Evolutionary conservation across 495 filamentous ascomycete species (phyloP).

Genomic region (Xylaria telfairii): DNA sequence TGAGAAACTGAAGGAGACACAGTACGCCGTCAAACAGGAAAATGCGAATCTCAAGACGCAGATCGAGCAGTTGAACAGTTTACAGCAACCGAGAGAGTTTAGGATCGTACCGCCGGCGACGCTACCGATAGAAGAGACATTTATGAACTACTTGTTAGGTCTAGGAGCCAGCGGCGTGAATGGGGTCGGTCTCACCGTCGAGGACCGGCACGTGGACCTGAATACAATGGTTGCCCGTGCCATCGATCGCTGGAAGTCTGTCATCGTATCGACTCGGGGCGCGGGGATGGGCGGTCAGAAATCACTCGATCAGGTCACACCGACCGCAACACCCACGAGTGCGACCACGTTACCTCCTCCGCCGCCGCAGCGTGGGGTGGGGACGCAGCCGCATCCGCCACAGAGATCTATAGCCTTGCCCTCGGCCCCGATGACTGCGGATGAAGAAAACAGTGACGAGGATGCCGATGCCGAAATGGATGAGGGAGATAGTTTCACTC

Average conservation of each 20-base stretch:
- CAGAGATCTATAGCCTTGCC: slow-evolving; percentile 29
- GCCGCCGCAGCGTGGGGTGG: slow-evolving; percentile 8
- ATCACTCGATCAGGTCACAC: slow-evolving; percentile 34
- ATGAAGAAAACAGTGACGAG: slow-evolving; percentile 48
- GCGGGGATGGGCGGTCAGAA: slow-evolving; percentile 46
- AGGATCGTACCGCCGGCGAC: slow-evolving; percentile 67
- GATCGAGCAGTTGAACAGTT: slow-evolving; percentile 69
- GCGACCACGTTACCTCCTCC: slow-evolving; percentile 19
- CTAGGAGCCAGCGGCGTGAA: slow-evolving; percentile 32
- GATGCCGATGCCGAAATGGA: slow-evolving; percentile 52
- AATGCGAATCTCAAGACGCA: slow-evolving; percentile 73
- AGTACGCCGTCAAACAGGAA: slow-evolving; percentile 71
- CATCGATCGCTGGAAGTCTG: slow-evolving; percentile 60
- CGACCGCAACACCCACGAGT: slow-evolving; percentile 30
- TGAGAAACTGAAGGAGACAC: slow-evolving; percentile 63
- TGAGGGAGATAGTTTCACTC: slow-evolving; percentile 43
- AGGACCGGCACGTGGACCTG: slow-evolving; percentile 53
- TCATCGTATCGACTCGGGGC: slow-evolving; percentile 49
- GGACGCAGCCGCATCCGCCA: slow-evolving; percentile 28
- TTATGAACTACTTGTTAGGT: slow-evolving; percentile 45
- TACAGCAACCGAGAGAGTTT: slow-evolving; percentile 76
- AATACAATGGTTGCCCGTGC: slow-evolving; percentile 51
- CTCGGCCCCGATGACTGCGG: slow-evolving; percentile 26
- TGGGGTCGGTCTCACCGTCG: slow-evolving; percentile 47
- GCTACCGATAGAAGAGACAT: slow-evolving; percentile 59